Evolutionary conservation across 306 rosid genomes (phyloP).

Genomic region (Pterocarpus santalinus): DNA sequence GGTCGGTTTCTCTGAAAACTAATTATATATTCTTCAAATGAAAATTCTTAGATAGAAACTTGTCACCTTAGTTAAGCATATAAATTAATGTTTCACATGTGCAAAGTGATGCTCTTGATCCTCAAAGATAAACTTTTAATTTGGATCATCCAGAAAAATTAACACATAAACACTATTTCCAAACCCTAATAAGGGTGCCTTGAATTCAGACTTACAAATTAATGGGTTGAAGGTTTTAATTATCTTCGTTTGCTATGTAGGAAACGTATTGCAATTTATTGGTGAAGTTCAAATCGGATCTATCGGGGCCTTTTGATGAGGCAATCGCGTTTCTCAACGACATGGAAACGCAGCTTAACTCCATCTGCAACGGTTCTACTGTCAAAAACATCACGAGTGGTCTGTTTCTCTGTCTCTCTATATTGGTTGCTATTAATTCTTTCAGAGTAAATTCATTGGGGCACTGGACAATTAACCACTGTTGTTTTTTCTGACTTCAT

Average conservation of each 20-base stretch:
- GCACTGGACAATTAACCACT: not conserved
- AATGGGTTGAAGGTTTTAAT: no score
- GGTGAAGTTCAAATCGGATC: constrained; percentile 68
- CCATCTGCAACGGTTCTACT: constrained; percentile 47
- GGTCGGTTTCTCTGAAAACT: constrained; percentile 49
- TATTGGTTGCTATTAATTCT: not conserved
- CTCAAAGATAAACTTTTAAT: no score
- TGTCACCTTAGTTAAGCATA: no score
- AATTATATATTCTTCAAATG: no score
- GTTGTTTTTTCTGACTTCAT: not conserved
- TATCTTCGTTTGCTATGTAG: constrained; percentile 41
- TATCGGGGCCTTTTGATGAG: constrained; percentile 63
- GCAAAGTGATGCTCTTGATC: no score
- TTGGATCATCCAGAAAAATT: no score
- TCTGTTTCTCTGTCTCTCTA: constrained; percentile 34
- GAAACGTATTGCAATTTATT: constrained; percentile 62
- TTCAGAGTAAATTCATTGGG: not conserved
- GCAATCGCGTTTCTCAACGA: constrained; percentile 65
- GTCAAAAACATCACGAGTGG: constrained; percentile 52
- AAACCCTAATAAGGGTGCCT: constrained; percentile 44
- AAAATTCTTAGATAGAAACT: no score
- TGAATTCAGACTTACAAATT: no score
- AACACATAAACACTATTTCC: not conserved
- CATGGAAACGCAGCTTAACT: constrained; percentile 69
- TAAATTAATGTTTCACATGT: no score